phyloP scores from a whole-genome alignment of 345 rosid species.

The Aquilaria malaccensis region DNA sequence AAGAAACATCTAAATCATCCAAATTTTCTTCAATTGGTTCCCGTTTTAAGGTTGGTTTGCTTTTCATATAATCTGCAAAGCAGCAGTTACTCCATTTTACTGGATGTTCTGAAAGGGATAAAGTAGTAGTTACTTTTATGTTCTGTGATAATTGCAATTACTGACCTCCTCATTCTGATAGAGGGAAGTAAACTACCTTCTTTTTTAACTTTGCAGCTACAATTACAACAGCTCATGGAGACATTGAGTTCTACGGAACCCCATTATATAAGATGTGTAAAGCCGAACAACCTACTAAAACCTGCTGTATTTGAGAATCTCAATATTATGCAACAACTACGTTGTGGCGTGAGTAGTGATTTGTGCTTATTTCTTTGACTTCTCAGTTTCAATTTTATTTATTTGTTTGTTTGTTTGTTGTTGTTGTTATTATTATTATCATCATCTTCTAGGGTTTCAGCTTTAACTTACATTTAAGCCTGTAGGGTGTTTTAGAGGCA shows the following conservation, averaged over 20 bases:
- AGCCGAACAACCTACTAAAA: constrained; percentile 88
- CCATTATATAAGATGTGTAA: constrained; percentile 95
- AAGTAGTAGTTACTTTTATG: too few species aligned
- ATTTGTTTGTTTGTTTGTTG: too few species aligned
- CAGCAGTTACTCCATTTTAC: not conserved
- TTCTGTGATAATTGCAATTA: not conserved
- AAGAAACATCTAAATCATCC: constrained; percentile 82
- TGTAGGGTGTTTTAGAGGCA: constrained; percentile 93
- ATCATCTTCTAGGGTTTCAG: constrained; percentile 5
- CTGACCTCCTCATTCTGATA: too few species aligned
- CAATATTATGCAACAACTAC: constrained; percentile 93
- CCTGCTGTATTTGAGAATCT: constrained; percentile 93
- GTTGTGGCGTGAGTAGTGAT: constrained; percentile 79
- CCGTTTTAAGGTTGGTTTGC: constrained; percentile 68
- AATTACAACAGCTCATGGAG: constrained; percentile 84
- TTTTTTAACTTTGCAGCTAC: constrained; percentile 56
- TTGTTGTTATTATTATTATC: not conserved
- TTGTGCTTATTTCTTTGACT: constrained; percentile 3
- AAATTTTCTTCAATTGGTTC: constrained; percentile 95
- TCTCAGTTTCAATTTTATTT: constrained; percentile 8
- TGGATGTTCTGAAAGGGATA: not conserved
- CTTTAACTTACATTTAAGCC: constrained; percentile 12
- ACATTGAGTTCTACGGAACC: constrained; percentile 93
- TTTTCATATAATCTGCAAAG: constrained; percentile 8
- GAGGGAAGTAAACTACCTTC: constrained; percentile 13